phyloP scores from a whole-genome alignment of 257 asterid species.

The Capsicum rhomboideum region DNA sequence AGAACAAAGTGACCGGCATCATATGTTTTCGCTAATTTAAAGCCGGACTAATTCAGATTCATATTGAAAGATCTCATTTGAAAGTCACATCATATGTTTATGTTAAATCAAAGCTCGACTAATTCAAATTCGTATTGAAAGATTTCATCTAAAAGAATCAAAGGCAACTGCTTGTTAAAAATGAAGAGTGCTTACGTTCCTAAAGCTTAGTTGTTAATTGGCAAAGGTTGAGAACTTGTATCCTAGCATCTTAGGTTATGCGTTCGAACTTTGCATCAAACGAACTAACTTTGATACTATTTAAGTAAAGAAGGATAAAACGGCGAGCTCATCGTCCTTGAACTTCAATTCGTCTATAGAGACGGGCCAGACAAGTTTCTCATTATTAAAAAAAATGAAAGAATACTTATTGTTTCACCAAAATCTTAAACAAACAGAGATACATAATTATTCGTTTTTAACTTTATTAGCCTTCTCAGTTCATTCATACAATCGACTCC shows the following conservation, averaged over 20 bases:
- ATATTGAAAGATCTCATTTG: no score
- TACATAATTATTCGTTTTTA: background rate
- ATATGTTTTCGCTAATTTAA: background rate
- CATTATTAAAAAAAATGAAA: background rate
- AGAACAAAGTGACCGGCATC: background rate
- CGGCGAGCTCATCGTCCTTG: accelerated
- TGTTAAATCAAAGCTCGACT: no score
- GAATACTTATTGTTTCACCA: background rate
- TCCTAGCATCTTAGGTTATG: background rate
- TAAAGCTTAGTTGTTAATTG: background rate
- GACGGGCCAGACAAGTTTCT: background rate
- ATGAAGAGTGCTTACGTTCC: background rate
- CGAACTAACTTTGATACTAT: background rate
- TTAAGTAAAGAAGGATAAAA: background rate
- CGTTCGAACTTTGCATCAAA: background rate
- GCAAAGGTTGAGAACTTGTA: background rate
- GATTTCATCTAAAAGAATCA: no score
- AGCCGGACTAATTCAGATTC: no score
- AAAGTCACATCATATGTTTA: no score
- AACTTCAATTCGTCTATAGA: no score
- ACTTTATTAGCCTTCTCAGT: background rate
- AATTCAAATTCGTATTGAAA: no score
- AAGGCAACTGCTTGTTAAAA: background rate
- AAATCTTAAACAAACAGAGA: background rate
- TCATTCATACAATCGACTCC: background rate